phyloP scores from a whole-genome alignment of 2,329 filamentous ascomycete species.

The Akanthomyces dipterigenus region DNA sequence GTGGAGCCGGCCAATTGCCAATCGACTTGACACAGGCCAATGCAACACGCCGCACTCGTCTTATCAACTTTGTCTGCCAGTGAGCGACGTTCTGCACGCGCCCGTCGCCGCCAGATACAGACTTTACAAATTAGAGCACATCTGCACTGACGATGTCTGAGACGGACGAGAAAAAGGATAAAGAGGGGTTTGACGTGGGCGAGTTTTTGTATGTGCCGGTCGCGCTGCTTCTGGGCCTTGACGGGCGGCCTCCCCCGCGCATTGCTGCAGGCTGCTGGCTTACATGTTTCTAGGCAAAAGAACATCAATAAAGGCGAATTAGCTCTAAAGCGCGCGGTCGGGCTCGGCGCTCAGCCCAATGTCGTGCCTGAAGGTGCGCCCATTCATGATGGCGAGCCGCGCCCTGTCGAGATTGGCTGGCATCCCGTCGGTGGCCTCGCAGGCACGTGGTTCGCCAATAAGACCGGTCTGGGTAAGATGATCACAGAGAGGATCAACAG shows the following conservation, averaged over 20 bases:
- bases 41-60: background rate
- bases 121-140: background rate
- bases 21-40: background rate
- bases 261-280: background rate
- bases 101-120: background rate
- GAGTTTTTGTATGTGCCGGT: conserved; percentile 2
- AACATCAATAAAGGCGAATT: conserved; percentile 29
- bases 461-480: conserved; percentile 47
- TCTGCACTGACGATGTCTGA: background rate
- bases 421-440: conserved; percentile 50
- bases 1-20: background rate
- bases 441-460: conserved; percentile 52
- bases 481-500: conserved; percentile 48
- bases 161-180: background rate
- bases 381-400: conserved; percentile 22
- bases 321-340: conserved; percentile 29
- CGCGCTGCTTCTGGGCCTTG: background rate
- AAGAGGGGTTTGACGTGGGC: conserved; percentile 9
- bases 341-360: conserved; percentile 26
- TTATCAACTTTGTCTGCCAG: background rate
- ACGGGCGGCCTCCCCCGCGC: background rate
- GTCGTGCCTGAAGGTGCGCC: conserved; percentile 24
- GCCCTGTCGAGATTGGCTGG: conserved; percentile 47
- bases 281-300: conserved; percentile 18
- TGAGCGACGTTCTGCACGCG: background rate